Evolutionary conservation across 2,329 filamentous ascomycete species (phyloP).

Genomic region (Amesomyces nigricolor): DNA sequence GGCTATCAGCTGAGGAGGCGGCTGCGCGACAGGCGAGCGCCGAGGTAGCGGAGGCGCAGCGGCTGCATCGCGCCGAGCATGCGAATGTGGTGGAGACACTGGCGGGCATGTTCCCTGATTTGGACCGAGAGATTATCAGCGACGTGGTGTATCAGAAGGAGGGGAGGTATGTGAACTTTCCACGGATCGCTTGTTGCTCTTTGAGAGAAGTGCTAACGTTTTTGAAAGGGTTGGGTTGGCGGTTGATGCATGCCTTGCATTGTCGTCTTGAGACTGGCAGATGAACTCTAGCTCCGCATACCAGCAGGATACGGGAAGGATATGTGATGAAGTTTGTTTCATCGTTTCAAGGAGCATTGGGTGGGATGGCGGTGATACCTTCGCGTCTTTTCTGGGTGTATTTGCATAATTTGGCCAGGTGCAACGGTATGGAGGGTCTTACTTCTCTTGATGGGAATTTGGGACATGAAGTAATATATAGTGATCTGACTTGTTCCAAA

Average conservation of each 20-base stretch:
- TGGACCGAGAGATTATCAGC: slow-evolving; percentile 90
- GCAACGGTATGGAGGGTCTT: background rate
- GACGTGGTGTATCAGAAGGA: slow-evolving; percentile 96
- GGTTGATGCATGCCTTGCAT: slow-evolving; percentile 78
- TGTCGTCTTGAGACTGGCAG: slow-evolving; percentile 40
- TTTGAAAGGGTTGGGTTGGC: slow-evolving; percentile 66
- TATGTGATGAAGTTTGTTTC: background rate
- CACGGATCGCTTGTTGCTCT: background rate
- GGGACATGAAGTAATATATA: background rate
- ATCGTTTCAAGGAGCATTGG: slow-evolving; percentile 10
- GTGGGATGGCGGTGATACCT: slow-evolving; percentile 10
- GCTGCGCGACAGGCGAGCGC: slow-evolving; percentile 86
- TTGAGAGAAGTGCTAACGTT: slow-evolving; percentile 6
- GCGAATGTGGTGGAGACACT: slow-evolving; percentile 88
- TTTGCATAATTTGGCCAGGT: slow-evolving; percentile 12
- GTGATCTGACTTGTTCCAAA: too few species aligned
- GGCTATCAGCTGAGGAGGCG: slow-evolving; percentile 72
- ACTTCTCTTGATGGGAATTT: background rate
- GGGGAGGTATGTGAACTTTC: slow-evolving; percentile 60
- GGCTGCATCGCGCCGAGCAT: slow-evolving; percentile 79
- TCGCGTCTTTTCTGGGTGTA: slow-evolving; percentile 12
- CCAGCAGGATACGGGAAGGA: background rate
- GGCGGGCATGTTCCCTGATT: slow-evolving; percentile 91
- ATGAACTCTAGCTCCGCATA: background rate
- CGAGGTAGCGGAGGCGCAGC: slow-evolving; percentile 79